phyloP scores from a whole-genome alignment of 2,329 filamentous ascomycete genomes.

The Amesomyces nigricolor region DNA sequence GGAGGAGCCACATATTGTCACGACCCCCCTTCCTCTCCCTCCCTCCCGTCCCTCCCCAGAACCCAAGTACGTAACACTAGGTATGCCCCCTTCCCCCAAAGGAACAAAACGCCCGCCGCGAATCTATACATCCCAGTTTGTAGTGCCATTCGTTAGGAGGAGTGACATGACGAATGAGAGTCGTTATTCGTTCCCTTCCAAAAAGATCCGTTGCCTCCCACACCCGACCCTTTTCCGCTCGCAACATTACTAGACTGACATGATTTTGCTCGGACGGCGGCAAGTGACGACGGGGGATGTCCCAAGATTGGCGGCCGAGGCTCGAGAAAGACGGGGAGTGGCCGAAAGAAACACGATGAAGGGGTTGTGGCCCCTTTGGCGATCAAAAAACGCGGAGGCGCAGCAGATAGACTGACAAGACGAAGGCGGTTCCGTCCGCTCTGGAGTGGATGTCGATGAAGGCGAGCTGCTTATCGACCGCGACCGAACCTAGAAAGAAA shows the following conservation, averaged over 20 bases:
- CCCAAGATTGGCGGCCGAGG: conserved; percentile 13
- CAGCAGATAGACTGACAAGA: conserved; percentile 20
- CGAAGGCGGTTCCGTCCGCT: conserved; percentile 14
- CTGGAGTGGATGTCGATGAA: conserved; percentile 7
- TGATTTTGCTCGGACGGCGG: conserved; percentile 21
- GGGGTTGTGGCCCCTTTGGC: conserved; percentile 16
- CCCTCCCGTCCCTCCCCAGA: background rate
- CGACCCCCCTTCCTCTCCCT: background rate
- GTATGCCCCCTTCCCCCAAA: conserved; percentile 7
- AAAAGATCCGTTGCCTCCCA: conserved; percentile 11
- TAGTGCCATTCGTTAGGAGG: conserved; percentile 12
- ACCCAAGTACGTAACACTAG: conserved; percentile 11
- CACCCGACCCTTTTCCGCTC: conserved; percentile 18
- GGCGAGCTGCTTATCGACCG: conserved; percentile 56
- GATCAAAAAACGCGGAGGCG: conserved; percentile 22
- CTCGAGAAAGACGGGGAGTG: conserved; percentile 20
- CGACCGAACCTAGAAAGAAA: conserved; percentile 86
- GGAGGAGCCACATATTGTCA: background rate
- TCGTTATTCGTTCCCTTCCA: conserved; percentile 26
- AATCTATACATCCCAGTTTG: conserved; percentile 25
- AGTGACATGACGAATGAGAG: conserved; percentile 23
- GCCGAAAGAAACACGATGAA: conserved; percentile 19
- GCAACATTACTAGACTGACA: conserved; percentile 24
- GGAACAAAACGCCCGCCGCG: conserved; percentile 12
- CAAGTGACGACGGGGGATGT: conserved; percentile 1